phyloP scores from a whole-genome alignment of 345 rosid species.

The Salix arbutifolia region DNA sequence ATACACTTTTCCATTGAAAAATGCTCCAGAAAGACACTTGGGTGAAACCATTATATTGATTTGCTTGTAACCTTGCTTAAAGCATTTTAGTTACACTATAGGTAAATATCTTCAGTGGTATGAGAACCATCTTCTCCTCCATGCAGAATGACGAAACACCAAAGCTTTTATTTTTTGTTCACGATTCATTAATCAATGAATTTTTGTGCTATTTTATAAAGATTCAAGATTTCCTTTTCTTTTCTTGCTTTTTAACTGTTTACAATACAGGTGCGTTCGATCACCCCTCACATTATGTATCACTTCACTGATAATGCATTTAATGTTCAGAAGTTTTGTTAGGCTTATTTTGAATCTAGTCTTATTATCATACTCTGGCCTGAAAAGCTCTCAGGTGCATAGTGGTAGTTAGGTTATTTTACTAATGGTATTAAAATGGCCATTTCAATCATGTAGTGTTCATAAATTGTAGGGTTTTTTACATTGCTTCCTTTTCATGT shows the following conservation, averaged over 20 bases:
- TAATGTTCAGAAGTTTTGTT: not conserved
- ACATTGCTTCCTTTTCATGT: constrained; percentile 10
- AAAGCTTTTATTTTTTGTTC: not conserved
- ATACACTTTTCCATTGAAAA: too few relatives aligned
- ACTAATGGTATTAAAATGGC: not conserved
- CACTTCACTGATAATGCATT: not conserved
- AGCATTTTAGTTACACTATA: too few relatives aligned
- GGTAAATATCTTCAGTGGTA: too few relatives aligned
- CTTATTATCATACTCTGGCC: too few relatives aligned
- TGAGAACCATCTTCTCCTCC: too few relatives aligned
- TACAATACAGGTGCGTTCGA: not conserved
- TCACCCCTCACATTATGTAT: not conserved
- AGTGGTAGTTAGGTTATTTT: not conserved
- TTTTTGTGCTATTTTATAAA: not conserved
- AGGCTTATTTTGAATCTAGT: too few relatives aligned
- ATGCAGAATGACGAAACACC: too few relatives aligned
- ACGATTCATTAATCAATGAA: not conserved
- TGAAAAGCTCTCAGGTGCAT: too few relatives aligned
- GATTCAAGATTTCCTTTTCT: not conserved
- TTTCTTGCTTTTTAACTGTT: not conserved
- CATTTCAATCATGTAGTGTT: not conserved
- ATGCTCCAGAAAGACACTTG: too few relatives aligned
- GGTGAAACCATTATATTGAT: too few relatives aligned
- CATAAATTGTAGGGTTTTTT: not conserved
- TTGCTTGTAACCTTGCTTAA: too few relatives aligned